Evolutionary conservation across 257 asterid genomes (phyloP).

Genomic region (Echium plantagineum): DNA sequence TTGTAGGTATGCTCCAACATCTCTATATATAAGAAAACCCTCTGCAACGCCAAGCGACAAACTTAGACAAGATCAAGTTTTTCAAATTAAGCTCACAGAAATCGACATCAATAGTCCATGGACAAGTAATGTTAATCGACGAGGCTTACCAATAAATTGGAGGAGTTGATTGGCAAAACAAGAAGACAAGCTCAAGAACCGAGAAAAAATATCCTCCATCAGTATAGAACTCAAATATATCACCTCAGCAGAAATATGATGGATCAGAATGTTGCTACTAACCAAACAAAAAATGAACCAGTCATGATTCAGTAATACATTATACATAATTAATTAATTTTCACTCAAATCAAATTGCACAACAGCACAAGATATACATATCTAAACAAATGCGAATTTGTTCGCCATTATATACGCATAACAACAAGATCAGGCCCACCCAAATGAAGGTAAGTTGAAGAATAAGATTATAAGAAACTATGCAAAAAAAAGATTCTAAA

Average conservation of each 20-base stretch:
- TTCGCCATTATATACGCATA: not conserved
- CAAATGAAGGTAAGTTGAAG: too few species aligned
- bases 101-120: not conserved
- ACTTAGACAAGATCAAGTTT: conserved; percentile 5
- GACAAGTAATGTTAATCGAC: not conserved
- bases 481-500: too few species aligned
- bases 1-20: conserved; percentile 31
- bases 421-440: too few species aligned
- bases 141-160: conserved; percentile 51
- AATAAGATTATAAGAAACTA: too few species aligned
- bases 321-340: not conserved
- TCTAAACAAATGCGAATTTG: not conserved
- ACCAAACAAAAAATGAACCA: not conserved
- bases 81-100: conserved; percentile 6
- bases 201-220: conserved; percentile 64
- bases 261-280: not conserved
- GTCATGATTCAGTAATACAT: not conserved
- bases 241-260: conserved; percentile 15
- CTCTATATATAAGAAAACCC: conserved; percentile 38
- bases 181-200: conserved; percentile 53
- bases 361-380: not conserved
- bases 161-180: conserved; percentile 32
- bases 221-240: conserved; percentile 19
- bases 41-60: conserved; percentile 34
- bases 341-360: not conserved